Evolutionary conservation across 805 yeast species (phyloP), one percentile per base, ranked within the genome.

Genomic region (Candida vartiovaarae): DNA sequence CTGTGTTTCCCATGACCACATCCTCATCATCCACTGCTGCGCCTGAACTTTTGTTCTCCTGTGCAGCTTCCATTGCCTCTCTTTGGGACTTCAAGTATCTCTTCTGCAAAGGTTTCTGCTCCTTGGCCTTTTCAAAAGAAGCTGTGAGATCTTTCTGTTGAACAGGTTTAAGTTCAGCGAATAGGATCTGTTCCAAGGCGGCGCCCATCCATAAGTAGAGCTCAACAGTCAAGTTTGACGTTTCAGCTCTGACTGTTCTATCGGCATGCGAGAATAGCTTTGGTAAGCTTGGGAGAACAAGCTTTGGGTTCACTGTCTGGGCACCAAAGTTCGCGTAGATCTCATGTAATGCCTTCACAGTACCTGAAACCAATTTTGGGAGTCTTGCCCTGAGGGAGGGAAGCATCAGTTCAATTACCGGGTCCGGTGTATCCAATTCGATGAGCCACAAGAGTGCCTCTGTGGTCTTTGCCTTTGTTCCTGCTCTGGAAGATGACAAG

Each of bases 241-340:
- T 78, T 58, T 85, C 95, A 1, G 80, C 75, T 57, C 99, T 76
- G 6, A 93, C 96, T 43, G 77, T 85, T 49, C 75, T 78, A 63
- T 93, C 98, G 1, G 95, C 86, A 62, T 90, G 95, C 3, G 78
- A 81, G 57, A 88, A 88, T 39, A 89, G 62, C 52, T 79, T 82
- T 1, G 87, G 79, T 30, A 93, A 63, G 7, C 55, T 56, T 26
- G 79, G 75, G 27, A 87, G 57, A 0, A 82, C 69, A 3, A 75
- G 67, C 53, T 77, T 72, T 8, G 91, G 80, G 39, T 78, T 63
- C 34, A 80, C 68, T 7, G 76, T 71, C 39, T 67, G 64, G 51
- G 90, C 76, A 33, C 95, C 95, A 69, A 75, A 84, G 38, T 70
- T 54, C 26, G 51, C 6, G 45, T 52, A 47, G 38, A 89, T 74